A percentile compares a stretch with the other conserved stretches of the same genome.
Evolutionary conservation across 257 asterid genomes (phyloP).

Genomic region (Fraxinus americana): DNA sequence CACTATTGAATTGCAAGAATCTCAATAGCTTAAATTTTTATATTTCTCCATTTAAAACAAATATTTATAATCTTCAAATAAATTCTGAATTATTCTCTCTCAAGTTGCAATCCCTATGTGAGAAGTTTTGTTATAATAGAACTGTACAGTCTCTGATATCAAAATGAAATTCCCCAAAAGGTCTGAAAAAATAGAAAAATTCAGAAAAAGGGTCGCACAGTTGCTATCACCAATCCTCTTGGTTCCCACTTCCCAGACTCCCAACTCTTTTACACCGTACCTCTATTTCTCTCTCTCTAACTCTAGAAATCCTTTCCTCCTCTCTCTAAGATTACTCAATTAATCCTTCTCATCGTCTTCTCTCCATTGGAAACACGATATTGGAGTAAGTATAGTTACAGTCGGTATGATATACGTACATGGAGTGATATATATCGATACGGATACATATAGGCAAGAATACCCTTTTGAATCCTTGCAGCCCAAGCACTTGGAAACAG

Average conservation of each 20-base stretch:
- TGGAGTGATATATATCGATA: not conserved
- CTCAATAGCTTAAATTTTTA: too few species aligned
- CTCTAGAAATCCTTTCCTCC: not conserved
- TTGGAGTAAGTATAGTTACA: not conserved
- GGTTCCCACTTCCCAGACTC: not conserved
- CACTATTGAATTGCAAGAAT: too few species aligned
- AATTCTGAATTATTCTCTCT: not conserved
- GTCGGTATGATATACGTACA: not conserved
- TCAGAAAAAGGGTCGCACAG: not conserved
- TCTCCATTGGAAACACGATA: not conserved
- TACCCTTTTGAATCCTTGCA: slow-evolving; percentile 30
- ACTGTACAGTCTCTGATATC: not conserved
- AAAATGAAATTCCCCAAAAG: not conserved
- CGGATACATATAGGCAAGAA: slow-evolving; percentile 20
- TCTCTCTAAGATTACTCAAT: not conserved
- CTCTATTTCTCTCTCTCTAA: not conserved
- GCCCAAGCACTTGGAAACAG: slow-evolving; percentile 26
- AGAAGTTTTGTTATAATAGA: not conserved
- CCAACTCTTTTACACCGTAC: not conserved
- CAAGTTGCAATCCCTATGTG: not conserved
- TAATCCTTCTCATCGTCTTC: not conserved
- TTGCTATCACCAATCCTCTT: not conserved
- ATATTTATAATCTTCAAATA: too few species aligned
- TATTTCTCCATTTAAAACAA: too few species aligned
- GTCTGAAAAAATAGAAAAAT: not conserved